A percentile compares a stretch with the other conserved stretches of the same genome.
Evolutionary conservation across 352 stramenopile species (phyloP).

Genomic region (Pythium volutum): DNA sequence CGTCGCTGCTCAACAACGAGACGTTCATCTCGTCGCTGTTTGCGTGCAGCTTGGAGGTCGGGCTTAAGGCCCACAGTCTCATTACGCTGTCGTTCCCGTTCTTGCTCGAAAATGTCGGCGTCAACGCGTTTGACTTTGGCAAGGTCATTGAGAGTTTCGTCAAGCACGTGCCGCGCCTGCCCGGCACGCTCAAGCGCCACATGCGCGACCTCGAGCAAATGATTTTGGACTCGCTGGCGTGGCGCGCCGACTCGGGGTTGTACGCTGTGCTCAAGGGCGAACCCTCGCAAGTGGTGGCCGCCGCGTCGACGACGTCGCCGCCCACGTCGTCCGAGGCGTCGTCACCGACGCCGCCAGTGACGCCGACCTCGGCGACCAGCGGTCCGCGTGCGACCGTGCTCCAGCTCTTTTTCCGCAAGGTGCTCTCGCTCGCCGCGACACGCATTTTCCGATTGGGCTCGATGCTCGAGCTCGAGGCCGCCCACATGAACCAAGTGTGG

Average conservation of each 20-base stretch:
- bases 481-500: conserved; percentile 84
- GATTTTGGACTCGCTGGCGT: conserved; percentile 76
- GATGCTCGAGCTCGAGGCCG: conserved; percentile 65
- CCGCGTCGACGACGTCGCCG: neutral
- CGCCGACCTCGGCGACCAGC: conserved; percentile 12
- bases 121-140: conserved; percentile 86
- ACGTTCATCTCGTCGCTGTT: conserved; percentile 78
- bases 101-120: conserved; percentile 62
- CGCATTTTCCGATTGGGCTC: conserved; percentile 75
- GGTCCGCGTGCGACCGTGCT: conserved; percentile 38
- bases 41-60: conserved; percentile 78
- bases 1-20: conserved; percentile 76
- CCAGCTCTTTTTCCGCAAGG: conserved; percentile 87
- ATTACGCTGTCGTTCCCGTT: conserved; percentile 86
- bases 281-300: neutral
- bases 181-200: conserved; percentile 76
- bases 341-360: neutral
- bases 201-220: conserved; percentile 85
- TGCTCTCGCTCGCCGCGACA: conserved; percentile 74
- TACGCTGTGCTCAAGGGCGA: conserved; percentile 57
- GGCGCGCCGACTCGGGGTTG: conserved; percentile 67
- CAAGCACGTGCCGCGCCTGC: conserved; percentile 71
- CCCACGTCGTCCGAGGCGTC: conserved; percentile 5
- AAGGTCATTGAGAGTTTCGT: conserved; percentile 88
- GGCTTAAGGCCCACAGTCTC: conserved; percentile 81